Evolutionary conservation across 352 stramenopile genomes (phyloP).

Genomic region (Globisporangium solare): DNA sequence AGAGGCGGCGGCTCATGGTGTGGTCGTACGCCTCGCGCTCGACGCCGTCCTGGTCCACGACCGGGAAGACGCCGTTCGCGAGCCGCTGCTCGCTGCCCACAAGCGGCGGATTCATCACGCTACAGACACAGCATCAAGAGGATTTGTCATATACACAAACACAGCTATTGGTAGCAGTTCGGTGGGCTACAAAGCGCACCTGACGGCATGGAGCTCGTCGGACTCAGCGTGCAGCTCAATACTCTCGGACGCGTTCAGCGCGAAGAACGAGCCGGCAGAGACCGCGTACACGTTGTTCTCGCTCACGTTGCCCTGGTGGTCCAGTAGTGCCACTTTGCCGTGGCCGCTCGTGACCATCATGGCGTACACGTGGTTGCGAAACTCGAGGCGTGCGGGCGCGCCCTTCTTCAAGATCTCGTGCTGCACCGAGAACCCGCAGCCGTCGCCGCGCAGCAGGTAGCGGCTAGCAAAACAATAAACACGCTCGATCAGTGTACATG

Average conservation of each 20-base stretch:
- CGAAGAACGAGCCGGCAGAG: conserved; percentile 45
- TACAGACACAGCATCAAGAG: conserved; percentile 4
- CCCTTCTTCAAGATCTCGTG: conserved; percentile 66
- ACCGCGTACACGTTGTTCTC: conserved; percentile 34
- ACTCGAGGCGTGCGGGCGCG: conserved; percentile 44
- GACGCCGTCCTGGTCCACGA: conserved; percentile 60
- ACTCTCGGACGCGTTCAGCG: conserved; percentile 53
- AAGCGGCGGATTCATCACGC: conserved; percentile 79
- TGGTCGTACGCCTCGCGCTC: conserved; percentile 54
- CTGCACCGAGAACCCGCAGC: conserved; percentile 74
- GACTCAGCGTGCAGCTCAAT: conserved; percentile 46
- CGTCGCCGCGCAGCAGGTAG: conserved; percentile 66
- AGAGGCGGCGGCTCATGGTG: conserved; percentile 45
- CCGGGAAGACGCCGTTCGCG: conserved; percentile 60
- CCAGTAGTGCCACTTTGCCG: conserved; percentile 46
- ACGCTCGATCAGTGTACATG: neutral
- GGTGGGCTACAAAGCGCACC: conserved; percentile 13
- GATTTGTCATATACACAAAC: neutral
- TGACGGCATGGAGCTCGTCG: conserved; percentile 70
- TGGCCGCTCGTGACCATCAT: conserved; percentile 59
- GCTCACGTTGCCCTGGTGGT: conserved; percentile 30
- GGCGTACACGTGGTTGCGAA: conserved; percentile 75
- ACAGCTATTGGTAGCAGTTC: neutral
- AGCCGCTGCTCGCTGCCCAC: conserved; percentile 48
- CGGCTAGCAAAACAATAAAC: conserved; percentile 23